phyloP scores from a whole-genome alignment of 768 basidiomycete species.

The Mycena albidolilacea region DNA sequence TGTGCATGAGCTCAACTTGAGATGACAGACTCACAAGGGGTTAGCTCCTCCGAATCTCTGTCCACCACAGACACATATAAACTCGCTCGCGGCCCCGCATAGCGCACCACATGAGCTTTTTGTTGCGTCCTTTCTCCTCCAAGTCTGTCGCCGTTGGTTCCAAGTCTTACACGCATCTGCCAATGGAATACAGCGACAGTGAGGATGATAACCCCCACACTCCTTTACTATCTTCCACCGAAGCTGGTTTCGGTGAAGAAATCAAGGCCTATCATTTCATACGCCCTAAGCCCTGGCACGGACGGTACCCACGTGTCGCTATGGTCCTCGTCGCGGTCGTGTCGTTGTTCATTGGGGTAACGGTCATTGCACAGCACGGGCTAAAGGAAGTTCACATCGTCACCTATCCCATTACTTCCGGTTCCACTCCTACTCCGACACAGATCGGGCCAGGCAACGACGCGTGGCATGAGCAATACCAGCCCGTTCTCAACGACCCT shows the following conservation, averaged over 20 bases:
- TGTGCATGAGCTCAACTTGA: conserved; percentile 42
- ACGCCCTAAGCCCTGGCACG: background rate
- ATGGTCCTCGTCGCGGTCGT: background rate
- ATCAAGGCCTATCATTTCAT: background rate
- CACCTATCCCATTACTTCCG: too few relatives aligned
- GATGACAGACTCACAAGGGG: too few relatives aligned
- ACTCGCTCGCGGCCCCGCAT: too few relatives aligned
- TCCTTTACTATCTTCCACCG: conserved; percentile 1
- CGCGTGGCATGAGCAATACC: too few relatives aligned
- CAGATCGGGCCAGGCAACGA: too few relatives aligned
- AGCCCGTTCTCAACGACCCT: too few relatives aligned
- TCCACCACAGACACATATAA: too few relatives aligned
- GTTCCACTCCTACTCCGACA: background rate
- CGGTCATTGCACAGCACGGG: background rate
- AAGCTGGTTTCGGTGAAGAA: background rate
- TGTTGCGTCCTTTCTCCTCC: background rate
- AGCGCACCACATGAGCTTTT: too few relatives aligned
- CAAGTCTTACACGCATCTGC: background rate
- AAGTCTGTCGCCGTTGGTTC: background rate
- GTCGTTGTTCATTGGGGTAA: background rate
- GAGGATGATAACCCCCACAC: background rate
- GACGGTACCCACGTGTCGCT: background rate
- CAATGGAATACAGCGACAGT: background rate
- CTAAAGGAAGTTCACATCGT: background rate
- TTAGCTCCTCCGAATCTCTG: too few relatives aligned